Base-by-base conservation (phyloP, 352 stramenopile genomes). In the Phytophthora kernoviae region DNA sequence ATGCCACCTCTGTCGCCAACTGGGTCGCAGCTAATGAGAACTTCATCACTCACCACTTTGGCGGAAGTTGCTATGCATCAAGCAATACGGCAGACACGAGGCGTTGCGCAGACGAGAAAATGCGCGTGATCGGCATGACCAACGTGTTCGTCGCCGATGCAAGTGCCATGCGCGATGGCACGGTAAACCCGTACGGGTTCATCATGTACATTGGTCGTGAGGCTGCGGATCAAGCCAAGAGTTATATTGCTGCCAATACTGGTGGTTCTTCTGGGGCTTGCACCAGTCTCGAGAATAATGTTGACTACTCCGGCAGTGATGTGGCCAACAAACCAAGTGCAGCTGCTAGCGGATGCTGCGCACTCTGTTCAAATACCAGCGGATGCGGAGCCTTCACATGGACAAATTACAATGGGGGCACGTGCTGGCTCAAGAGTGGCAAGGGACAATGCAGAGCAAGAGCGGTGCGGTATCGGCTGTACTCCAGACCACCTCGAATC, bases 181-280 rank as follows among this genome's bases (percentile, higher is more conserved):
- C 82, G 0, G 70, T 78, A 20, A 88, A 85, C 43, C 80, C 77
- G 39, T 90, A 89, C 59, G 81, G 74, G 0, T 91, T 88, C 45
- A 70, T 88, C 30, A 90, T 87, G 77, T 88, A 91, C 62, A 65
- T 86, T 18, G 80, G 82, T 5, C 66, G 65, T 8, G 73, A 91
- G 39, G 72, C 69, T 11, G 79, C 58, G 0, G 57, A 68, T 10
- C 68, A 79, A 27, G 79, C 70, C 12, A 62, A 79, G 54, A 54
- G 21, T 3, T 75, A 72, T 17, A 50, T 85, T 15, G 48, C 53
- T 41, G 21, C 54, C 1, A 68, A 61, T n/a, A 22, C 45, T 7
- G 36, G 53, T 10, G 26, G 39, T 2, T 36, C 64, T 5, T 48
- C 50, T 4, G 65, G 62, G 18, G 61, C 62, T 1, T 76, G 67